phyloP scores from a whole-genome alignment of 345 rosid species.

The Bretschneidera sinensis region DNA sequence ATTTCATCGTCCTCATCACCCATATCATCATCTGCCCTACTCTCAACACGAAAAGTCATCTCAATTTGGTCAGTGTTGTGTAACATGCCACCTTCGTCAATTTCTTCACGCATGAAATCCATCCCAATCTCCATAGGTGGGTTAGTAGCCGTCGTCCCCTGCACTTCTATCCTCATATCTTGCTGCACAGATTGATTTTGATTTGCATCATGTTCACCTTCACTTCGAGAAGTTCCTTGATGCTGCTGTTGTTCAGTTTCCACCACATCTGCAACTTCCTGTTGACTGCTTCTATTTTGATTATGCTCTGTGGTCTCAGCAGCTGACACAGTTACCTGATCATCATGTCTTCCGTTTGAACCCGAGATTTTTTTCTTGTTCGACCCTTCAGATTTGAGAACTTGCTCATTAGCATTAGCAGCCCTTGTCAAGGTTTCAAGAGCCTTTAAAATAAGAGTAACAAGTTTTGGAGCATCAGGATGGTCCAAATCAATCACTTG shows the following conservation, averaged over 20 bases:
- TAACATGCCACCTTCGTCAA: slow-evolving; percentile 61
- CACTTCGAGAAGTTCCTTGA: slow-evolving; percentile 45
- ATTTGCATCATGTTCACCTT: slow-evolving; percentile 40
- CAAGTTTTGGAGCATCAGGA: slow-evolving; percentile 91
- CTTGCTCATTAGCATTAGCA: slow-evolving; percentile 83
- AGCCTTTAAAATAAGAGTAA: slow-evolving; percentile 77
- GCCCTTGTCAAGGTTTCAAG: slow-evolving; percentile 87
- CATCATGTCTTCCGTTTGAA: slow-evolving; percentile 45
- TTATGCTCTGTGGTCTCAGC: slow-evolving; percentile 42
- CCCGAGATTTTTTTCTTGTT: slow-evolving; percentile 53
- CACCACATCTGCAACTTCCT: slow-evolving; percentile 39
- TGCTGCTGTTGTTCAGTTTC: slow-evolving; percentile 45
- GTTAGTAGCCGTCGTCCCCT: slow-evolving; percentile 48
- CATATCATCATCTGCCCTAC: slow-evolving; percentile 77
- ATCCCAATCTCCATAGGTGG: slow-evolving; percentile 57
- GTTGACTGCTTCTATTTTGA: slow-evolving; percentile 42
- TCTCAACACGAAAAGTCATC: slow-evolving; percentile 76
- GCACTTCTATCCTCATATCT: slow-evolving; percentile 71
- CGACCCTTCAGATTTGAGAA: slow-evolving; percentile 52
- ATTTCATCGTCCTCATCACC: slow-evolving; percentile 92
- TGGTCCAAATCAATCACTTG: slow-evolving; percentile 89
- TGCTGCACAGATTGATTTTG: slow-evolving; percentile 45
- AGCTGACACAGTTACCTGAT: slow-evolving; percentile 37
- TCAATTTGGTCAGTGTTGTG: slow-evolving; percentile 63
- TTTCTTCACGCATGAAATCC: slow-evolving; percentile 83